Conservation (phyloP, 169 alveolate species). For the Plasmodium gonderi region DNA sequence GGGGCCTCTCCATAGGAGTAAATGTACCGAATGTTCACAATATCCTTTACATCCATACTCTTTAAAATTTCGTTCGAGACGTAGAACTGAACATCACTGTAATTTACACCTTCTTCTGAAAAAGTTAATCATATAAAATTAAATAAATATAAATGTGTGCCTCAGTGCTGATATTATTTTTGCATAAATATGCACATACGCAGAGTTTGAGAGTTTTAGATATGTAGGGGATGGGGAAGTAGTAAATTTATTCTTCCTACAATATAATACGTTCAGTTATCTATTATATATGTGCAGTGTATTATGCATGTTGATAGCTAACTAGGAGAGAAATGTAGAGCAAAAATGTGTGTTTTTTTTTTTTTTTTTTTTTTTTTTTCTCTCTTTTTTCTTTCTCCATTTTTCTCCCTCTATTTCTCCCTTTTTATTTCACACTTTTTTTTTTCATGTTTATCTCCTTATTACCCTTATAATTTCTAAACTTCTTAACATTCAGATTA, state of each 20-base stretch:
- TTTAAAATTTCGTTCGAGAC: constrained; percentile 39
- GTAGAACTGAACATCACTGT: constrained; percentile 53
- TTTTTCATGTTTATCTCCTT: too few relatives aligned
- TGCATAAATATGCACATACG: neutral
- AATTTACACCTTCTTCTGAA: constrained; percentile 1
- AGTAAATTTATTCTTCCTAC: too few relatives aligned
- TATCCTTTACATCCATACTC: constrained; percentile 48
- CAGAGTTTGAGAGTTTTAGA: too few relatives aligned
- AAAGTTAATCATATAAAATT: too few relatives aligned
- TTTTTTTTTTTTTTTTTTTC: neutral
- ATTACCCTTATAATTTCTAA: constrained; percentile 30
- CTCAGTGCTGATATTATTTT: too few relatives aligned
- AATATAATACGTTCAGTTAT: too few relatives aligned
- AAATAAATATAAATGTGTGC: neutral
- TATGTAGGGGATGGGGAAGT: too few relatives aligned
- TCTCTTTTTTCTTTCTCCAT: too few relatives aligned
- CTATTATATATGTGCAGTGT: neutral
- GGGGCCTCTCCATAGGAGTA: constrained; percentile 44
- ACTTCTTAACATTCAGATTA: neutral
- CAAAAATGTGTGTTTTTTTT: neutral
- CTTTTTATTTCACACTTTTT: neutral
- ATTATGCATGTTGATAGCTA: too few relatives aligned
- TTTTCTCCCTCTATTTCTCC: too few relatives aligned
- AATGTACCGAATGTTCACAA: constrained; percentile 39
- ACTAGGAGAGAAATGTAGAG: too few relatives aligned